phyloP scores from a whole-genome alignment of 768 basidiomycete genomes.

The Scleroderma bovista region DNA sequence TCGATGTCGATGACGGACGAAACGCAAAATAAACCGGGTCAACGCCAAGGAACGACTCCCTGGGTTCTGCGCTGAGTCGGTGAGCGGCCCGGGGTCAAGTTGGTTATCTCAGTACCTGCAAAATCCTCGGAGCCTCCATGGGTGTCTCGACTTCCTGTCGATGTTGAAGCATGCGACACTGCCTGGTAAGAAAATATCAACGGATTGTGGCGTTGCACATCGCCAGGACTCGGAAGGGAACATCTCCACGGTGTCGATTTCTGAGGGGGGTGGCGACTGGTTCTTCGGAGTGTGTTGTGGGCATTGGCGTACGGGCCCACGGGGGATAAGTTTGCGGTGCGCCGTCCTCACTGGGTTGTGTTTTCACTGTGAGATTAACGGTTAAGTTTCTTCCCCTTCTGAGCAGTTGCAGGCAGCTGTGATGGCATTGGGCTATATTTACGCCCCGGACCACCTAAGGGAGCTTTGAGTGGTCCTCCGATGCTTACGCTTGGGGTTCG shows the following conservation, averaged over 20 bases:
- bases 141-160: slow-evolving; percentile 55
- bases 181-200: slow-evolving; percentile 81
- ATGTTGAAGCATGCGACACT: slow-evolving; percentile 57
- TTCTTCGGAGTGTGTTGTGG: slow-evolving; percentile 29
- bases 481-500: slow-evolving; percentile 63
- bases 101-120: no score
- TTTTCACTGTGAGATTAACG: slow-evolving; percentile 76
- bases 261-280: slow-evolving; percentile 23
- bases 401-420: slow-evolving; percentile 24
- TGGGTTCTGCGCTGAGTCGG: slow-evolving; percentile 28
- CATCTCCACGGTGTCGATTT: slow-evolving; percentile 41
- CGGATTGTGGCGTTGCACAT: slow-evolving; percentile 49
- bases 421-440: slow-evolving; percentile 65
- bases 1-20: slow-evolving; percentile 40
- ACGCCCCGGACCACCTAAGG: slow-evolving; percentile 71
- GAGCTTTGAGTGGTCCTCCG: slow-evolving; percentile 86
- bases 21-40: slow-evolving; percentile 41
- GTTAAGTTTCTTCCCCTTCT: slow-evolving; percentile 60
- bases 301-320: slow-evolving; percentile 61
- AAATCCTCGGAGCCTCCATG: no score
- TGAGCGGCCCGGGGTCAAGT: no score
- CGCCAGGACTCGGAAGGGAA: slow-evolving; percentile 67
- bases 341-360: slow-evolving; percentile 32
- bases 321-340: slow-evolving; percentile 38
- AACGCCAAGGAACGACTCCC: slow-evolving; percentile 41